Evolutionary conservation across 345 rosid genomes (phyloP), one percentile per base, ranked within the genome.

Genomic region (Eucalyptus sp.): DNA sequence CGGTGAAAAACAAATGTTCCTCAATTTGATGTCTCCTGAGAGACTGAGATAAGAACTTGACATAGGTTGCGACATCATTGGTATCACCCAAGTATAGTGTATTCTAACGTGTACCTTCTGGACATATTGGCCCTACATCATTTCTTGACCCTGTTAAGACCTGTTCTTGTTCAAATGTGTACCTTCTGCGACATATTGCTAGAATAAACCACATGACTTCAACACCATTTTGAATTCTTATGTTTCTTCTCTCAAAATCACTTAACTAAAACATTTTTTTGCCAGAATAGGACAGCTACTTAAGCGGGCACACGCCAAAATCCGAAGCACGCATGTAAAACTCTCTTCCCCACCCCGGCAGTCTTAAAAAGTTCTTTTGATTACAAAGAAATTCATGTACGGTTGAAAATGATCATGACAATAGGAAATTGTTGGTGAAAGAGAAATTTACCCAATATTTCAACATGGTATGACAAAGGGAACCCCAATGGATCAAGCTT

Each of bases 401-500:
- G 9, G 18, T 52, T 52, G 56, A 52, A 52, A 52, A 52, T 51
- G 56, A 52, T 52, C 24, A 17, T 0, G 56, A 52, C 24, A 52
- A 52, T 3, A 17, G 56, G 56, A 52, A 52, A 52, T 52, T 52
- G 56, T 52, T 17, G 9, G 56, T 52, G 24, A 52, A 52, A 17
- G 56, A 51, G 56, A 51, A 51, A 51, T 51, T 52, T 52, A 52
- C 56, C 24, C 9, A 52, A 3, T 52, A 52, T 52, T 52, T 22
- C 56, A 7, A 22, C 27, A 56, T 22, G 95, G 84, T 91, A 60
- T 14, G 97, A 94, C 84, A 93, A 84, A 2, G 97, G 96, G 86
- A 95, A 93, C 31, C 94, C 95, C 95, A 94, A 89, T 22, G 94
- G 89, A 37, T 95, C 95, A 25, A 94, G 90, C 87, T 93, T 94